A percentile compares a stretch with the other conserved stretches of the same genome.
Evolutionary conservation across 345 rosid species (phyloP).

Genomic region (Dimocarpus longan): DNA sequence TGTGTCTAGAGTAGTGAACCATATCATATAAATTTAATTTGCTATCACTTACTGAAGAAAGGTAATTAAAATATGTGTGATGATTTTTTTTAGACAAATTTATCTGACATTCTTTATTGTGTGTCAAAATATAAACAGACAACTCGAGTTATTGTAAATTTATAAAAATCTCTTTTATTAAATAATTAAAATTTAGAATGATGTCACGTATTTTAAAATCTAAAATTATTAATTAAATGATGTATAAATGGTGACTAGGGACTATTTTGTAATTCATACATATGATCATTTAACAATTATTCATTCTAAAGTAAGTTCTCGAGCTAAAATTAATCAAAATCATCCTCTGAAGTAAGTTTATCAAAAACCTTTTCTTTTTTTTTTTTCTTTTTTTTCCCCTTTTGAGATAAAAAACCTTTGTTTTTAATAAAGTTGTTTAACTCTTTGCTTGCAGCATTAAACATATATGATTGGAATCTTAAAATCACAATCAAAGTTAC

Average conservation of each 20-base stretch:
- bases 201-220: not conserved
- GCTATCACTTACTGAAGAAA: not conserved
- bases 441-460: constrained; percentile 16
- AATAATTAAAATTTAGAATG: too few species aligned
- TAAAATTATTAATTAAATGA: too few species aligned
- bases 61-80: not conserved
- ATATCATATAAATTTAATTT: not conserved
- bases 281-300: too few species aligned
- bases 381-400: too few species aligned
- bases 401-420: too few species aligned
- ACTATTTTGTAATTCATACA: too few species aligned
- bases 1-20: not conserved
- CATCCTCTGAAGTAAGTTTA: not conserved
- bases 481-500: constrained; percentile 29
- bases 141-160: too few species aligned
- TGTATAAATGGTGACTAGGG: too few species aligned
- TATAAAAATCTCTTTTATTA: too few species aligned
- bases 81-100: not conserved
- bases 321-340: too few species aligned
- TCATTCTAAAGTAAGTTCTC: too few species aligned
- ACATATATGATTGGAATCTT: constrained; percentile 23
- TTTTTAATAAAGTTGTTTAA: constrained; percentile 5
- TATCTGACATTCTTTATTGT: not conserved
- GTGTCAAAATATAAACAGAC: not conserved
- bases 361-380: too few species aligned